Conservation (phyloP, 768 basidiomycete species). For the Russula earlei region DNA sequence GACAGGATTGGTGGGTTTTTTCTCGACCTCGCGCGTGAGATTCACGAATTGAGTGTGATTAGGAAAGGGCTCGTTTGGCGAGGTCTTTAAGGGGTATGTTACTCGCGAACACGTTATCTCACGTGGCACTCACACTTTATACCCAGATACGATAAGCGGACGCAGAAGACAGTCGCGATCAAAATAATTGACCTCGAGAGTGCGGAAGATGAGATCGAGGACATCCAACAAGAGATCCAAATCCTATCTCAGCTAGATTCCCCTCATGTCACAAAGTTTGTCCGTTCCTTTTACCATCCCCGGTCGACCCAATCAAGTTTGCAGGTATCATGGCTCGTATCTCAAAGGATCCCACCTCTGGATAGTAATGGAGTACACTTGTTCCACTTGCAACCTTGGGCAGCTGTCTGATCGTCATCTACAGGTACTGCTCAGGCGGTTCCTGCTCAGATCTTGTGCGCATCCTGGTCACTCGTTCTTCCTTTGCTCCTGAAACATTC, state of each 20-base stretch:
- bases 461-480: constrained; percentile 20
- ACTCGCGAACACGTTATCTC: not conserved
- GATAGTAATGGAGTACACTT: constrained; percentile 92
- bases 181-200: constrained; percentile 99
- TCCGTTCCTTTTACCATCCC: constrained; percentile 23
- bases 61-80: constrained; percentile 99
- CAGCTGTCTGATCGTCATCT: constrained; percentile 1
- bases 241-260: constrained; percentile 96
- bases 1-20: constrained; percentile 80
- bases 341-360: constrained; percentile 94
- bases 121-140: constrained; percentile 6
- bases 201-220: constrained; percentile 99
- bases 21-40: constrained; percentile 11
- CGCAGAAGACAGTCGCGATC: constrained; percentile 95
- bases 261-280: constrained; percentile 89
- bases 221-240: constrained; percentile 98
- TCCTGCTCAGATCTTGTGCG: constrained; percentile 93
- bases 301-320: constrained; percentile 14
- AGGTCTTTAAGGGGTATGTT: constrained; percentile 94
- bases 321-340: constrained; percentile 90
- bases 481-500: constrained; percentile 1
- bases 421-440: constrained; percentile 92
- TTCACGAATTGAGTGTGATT: constrained; percentile 10
- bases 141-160: constrained; percentile 83
- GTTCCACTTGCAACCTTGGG: not conserved